Percentiles rank a stretch among this genome's conserved stretches.
Conservation (phyloP, 148 eudicot genomes). For the Chenopodium album region DNA sequence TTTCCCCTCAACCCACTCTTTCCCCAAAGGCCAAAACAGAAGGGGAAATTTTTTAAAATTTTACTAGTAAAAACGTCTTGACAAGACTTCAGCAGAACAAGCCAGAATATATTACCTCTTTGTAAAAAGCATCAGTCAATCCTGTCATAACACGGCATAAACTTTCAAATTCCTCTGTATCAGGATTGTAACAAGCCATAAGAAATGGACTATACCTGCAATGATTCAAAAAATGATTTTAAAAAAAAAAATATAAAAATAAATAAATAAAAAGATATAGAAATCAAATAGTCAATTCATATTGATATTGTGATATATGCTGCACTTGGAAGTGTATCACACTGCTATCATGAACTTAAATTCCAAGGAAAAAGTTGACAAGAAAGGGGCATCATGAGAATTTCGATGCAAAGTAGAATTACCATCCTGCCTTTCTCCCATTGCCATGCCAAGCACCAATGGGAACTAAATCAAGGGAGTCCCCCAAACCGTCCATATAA, state of each 20-base stretch:
- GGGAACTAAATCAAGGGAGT: slow-evolving; percentile 94
- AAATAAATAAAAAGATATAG: too few relatives aligned
- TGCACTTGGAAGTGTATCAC: not conserved
- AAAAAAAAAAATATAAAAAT: too few relatives aligned
- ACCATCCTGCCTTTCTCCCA: slow-evolving; percentile 99
- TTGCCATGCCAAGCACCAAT: slow-evolving; percentile 99
- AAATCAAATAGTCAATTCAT: not conserved
- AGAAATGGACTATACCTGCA: slow-evolving; percentile 97
- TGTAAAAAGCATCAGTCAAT: slow-evolving; percentile 86
- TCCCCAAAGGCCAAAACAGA: not conserved
- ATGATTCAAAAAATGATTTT: too few relatives aligned
- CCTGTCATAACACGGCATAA: slow-evolving; percentile 99
- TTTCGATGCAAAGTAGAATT: slow-evolving; percentile 10
- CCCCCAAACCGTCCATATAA: slow-evolving; percentile 82
- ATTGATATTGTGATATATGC: not conserved
- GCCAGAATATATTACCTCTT: slow-evolving; percentile 46
- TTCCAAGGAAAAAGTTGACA: not conserved
- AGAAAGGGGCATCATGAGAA: not conserved
- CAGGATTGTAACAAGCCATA: slow-evolving; percentile 96
- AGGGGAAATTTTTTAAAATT: not conserved
- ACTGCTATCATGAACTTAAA: not conserved
- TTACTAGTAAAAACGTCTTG: not conserved
- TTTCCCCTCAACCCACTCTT: not conserved
- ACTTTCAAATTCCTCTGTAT: slow-evolving; percentile 87
- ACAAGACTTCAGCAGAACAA: not conserved